Base-by-base conservation (phyloP, 2,329 filamentous ascomycete genomes). In the Penicillium sp. region DNA sequence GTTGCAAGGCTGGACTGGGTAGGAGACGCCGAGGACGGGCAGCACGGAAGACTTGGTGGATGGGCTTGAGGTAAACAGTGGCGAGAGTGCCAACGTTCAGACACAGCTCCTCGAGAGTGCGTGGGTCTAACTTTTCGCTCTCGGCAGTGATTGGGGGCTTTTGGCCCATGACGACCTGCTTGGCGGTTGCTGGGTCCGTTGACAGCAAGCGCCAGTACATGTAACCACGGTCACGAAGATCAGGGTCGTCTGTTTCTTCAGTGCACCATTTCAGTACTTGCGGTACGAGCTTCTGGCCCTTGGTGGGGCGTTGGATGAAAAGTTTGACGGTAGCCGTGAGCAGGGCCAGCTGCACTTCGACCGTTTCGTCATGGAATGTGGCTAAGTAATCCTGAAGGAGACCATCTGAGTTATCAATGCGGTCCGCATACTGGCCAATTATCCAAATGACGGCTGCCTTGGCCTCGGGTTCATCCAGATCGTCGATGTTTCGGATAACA, bases 381-480 rank as follows among this genome's bases (percentile, higher is more conserved):
- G 93, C 93, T 9, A 99, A 75, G 73, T 97, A 99, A 74, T 99
- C 94, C 68, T 99, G 93, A 9, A 99, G 83, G 2, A 99, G 82
- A 0, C 89, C 90, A 67, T 97, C 94, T 17, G 91, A 94, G 74
- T 99, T 97, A 73, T 99, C 94, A 67, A 99, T 99, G 45, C 94
- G 89, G 71, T 95, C 92, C 10, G 94, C 94, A 69, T 99, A 99
- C 74, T 99, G 91, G 2, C 94, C 94, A 72, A 99, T 99, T 37
- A 99, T 94, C 94, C 94, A 99, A 45, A 99, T 94, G 87, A 99
- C 96, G 58, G 94, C 94, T 2, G 94, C 93, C 75, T 99, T 99
- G 46, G 94, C 94, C 76, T 99, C 94, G 2, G 94, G 93, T 74
- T 99, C 94, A 73, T 99, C 94, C 49, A 99, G 81, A 4, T 93